Evolutionary conservation across 495 filamentous ascomycete species (phyloP), one percentile per base, ranked within the genome.

Genomic region (Astrothelium macrocarpum): DNA sequence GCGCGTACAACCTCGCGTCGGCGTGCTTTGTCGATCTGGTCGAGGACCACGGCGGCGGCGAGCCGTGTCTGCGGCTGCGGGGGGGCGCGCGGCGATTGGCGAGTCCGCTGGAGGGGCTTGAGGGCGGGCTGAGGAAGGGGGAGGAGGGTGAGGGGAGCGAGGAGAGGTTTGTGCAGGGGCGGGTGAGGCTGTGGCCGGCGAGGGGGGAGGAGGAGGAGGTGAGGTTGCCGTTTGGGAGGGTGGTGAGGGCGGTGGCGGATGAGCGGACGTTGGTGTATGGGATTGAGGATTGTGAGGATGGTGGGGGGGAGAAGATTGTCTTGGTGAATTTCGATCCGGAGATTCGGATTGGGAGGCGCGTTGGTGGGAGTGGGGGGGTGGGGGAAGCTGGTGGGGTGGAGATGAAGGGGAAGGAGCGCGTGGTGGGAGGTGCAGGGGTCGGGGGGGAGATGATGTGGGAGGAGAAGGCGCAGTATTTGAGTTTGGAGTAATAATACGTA

Each of bases 11-110:
- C 43, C 61, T 62, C 18, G 62, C 70, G 25, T 68, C 66, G 36
- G 62, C 45, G 20, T 46, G 70, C 5, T 74, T 74, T 49, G 16
- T 74, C 36, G 72, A 74, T 58, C 45, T 74, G 11, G 70, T 74
- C 14, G 65, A 70, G 32, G 72, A 74, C 61, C 64, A 62, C 20
- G 49, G 29, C n/a, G n/a, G 20, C 14, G 45, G 0, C n/a, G 14
- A 18, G 45, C 45, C 45, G 45, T 49, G 45, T 49, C 58, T 36
- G 28, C 28, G 58, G 16, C 58, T 59, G 5, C 59, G 59, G 7
- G 39, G 32, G 18, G 59, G 9, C 16, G 32, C 9, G 1, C 28
- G 59, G 5, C 28, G 59, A n/a, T 14, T 1, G 18, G 59, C 59
- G 59, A 26, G 32, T 36, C 32, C 29, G 29, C 10, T 60, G 32